Evolutionary conservation across 306 rosid species (phyloP), one percentile per base, ranked within the genome.

Genomic region (Hippophae rhamnoides): DNA sequence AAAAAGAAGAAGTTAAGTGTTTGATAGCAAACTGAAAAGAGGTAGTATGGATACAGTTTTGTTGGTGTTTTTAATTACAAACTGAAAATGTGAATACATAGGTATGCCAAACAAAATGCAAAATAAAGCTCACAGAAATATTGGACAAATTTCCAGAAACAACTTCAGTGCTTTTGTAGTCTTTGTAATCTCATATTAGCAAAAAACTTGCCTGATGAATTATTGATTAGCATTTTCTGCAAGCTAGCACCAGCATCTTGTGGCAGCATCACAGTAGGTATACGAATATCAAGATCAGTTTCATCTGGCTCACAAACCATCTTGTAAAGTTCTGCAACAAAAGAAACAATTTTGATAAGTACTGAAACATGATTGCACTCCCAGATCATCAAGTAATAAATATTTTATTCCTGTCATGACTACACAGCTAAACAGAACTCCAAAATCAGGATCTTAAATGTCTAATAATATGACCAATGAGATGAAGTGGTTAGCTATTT

Each of bases 231-330:
- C 89, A 83, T 80, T 26, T 65, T 76, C 78, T 80, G 88, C 81
- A 93, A 83, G 67, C 80, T 93, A 56, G 71, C 49, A 59, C 99
- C 97, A 54, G 97, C 95, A 76, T 84, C 96, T 40, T 23, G 89
- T 43, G 99, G 99, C 61, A 93, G 89, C 85, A 93, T 88, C 70
- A 93, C 89, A 45, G 88, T 85, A 45, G 97, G 94, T 76, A 93
- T 93, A 78, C 68, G 79, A 69, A 93, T 88, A 75, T 80, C 80
- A 13, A 86, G 70, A 75, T 79, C 89, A 48, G 84, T 82, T 83
- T 93, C 97, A 65, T 84, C 82, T 8, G 82, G 78, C 48, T 82
- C 93, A 63, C 99, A 93, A 43, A 93, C 95, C 99, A 93, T 93
- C 97, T 88, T 88, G 76, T 86, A 93, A 60, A 93, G 97, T 69